A percentile compares a stretch with the other conserved stretches of the same genome.
These are phyloP conservation scores for Cytospora leucostoma DNA, from an alignment of 2,329 filamentous ascomycete genomes.

Conservation along the genomic window DNA sequence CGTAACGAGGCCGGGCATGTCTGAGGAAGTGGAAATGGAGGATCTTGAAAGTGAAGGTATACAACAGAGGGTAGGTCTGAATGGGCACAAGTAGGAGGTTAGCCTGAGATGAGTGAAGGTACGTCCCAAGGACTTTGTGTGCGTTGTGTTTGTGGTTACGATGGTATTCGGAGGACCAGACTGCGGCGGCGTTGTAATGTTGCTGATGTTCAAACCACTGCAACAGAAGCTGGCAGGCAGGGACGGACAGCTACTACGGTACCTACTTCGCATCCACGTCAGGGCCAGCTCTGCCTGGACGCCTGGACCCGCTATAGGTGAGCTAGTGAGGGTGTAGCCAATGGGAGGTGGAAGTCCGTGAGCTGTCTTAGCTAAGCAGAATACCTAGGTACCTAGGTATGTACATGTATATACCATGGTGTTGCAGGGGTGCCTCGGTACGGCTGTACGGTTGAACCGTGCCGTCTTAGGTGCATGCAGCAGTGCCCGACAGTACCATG, in stretches of 20 bases:
- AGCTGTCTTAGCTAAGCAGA: no score
- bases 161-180: background rate
- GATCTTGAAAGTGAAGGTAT: background rate
- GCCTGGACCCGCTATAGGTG: background rate
- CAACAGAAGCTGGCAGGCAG: slow-evolving; percentile 21
- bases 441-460: no score
- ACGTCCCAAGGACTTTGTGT: background rate
- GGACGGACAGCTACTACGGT: slow-evolving; percentile 30
- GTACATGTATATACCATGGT: background rate
- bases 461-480: no score
- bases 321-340: background rate
- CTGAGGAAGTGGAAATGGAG: slow-evolving; percentile 30
- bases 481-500: no score
- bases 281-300: slow-evolving; percentile 45
- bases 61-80: background rate
- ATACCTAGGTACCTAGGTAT: background rate
- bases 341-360: background rate
- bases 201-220: background rate
- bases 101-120: slow-evolving; percentile 1
- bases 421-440: no score
- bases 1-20: slow-evolving; percentile 91
- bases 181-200: slow-evolving; percentile 5
- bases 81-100: background rate
- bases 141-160: background rate
- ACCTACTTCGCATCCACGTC: slow-evolving; percentile 44